A percentile compares a stretch with the other conserved stretches of the same genome.
Conservation (phyloP, 192 early-diverging fungal species). For the Pecoramyces ruminantium region DNA sequence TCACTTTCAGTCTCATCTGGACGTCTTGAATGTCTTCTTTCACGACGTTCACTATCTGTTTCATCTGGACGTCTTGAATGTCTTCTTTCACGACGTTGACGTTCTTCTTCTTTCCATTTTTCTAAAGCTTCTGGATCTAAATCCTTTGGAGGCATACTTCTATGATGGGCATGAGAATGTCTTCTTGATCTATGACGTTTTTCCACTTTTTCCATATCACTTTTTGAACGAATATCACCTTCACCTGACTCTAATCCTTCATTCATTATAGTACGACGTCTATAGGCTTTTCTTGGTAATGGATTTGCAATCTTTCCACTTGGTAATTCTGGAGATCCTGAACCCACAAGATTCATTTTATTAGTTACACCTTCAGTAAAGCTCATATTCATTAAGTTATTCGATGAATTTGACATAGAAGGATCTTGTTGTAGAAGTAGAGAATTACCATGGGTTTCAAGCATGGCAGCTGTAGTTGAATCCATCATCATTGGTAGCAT, state of each 20-base stretch:
- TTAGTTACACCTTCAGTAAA: background rate
- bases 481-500: background rate
- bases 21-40: background rate
- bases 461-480: background rate
- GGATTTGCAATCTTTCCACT: background rate
- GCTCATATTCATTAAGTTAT: background rate
- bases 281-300: background rate
- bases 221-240: too few relatives aligned
- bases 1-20: background rate
- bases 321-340: background rate
- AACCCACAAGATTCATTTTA: background rate
- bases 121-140: too few relatives aligned
- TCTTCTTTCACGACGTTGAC: background rate
- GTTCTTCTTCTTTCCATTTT: too few relatives aligned
- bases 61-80: background rate
- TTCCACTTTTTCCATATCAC: background rate
- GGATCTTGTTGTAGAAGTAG: background rate
- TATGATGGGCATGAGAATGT: background rate
- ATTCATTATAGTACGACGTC: background rate
- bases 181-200: background rate
- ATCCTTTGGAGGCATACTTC: background rate
- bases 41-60: background rate
- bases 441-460: background rate
- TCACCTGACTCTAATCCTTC: background rate
- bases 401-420: background rate